Base-by-base conservation (phyloP, 192 early-diverging fungal genomes). In the Powellomyces hirtus region DNA sequence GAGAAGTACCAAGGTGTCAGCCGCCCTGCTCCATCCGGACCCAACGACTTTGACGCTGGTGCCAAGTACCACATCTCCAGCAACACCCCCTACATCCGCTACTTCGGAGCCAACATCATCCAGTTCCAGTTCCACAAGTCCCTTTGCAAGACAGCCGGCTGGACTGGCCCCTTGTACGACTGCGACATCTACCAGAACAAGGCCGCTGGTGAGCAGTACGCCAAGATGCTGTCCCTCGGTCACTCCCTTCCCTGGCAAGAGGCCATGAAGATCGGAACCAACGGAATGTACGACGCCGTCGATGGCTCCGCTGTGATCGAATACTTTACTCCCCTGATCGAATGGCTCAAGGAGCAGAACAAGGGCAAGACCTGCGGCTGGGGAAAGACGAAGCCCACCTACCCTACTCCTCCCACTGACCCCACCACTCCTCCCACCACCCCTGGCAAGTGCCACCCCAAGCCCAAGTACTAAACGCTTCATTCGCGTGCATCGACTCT, bases 141-240 rank as follows among this genome's bases (percentile, higher is more conserved):
- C 10, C 51, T 74, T 26, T 75, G 74, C 70, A 40, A 60, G 14
- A 53, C 59, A 4, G 55, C 64, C n/a, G 64, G 70, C 2, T 13
- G 56, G 52, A 45, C 53, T 0, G 71, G 70, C 27, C 73, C 75
- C 11, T 45, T 77, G 20, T 74, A 77, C 64, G 74, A 76, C 27
- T 77, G 75, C 50, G 29, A 38, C n/a, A 73, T 77, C 44, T 77
- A 65, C 59, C 18, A 59, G 33, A 72, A 55, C 53, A 64, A 75
- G 73, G 68, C 10, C 26, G 75, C 74, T 1, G 75, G 75, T 34
- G 61, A 50, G 11, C 22, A 45, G 49, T 77, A 64, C 65, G 22
- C 13, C 27, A 35, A 26, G 7, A 76, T 76, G 75, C 61, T 77
- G 14, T n/a, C 55, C 36, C 27, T 71, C 18, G 75, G 75, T 40